These are phyloP conservation scores for Rhytidhysteron rufulum DNA, from an alignment of 2,329 filamentous ascomycete genomes.

Conservation along the genomic window DNA sequence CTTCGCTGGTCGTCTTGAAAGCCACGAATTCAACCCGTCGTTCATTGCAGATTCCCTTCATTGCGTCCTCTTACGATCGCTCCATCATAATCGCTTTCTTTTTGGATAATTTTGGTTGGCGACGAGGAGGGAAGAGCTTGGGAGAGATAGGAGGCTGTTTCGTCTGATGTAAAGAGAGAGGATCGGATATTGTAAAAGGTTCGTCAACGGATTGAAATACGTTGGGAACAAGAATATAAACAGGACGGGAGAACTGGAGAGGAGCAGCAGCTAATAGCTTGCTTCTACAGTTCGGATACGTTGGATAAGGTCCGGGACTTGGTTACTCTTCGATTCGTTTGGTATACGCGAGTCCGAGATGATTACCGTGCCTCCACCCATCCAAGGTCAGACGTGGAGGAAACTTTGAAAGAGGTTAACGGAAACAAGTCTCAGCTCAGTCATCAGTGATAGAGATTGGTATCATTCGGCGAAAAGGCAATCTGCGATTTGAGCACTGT, in stretches of 20 bases:
- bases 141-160: neutral
- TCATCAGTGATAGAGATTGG: neutral
- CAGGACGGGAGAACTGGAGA: neutral
- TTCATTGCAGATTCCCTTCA: neutral
- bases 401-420: neutral
- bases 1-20: neutral
- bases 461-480: neutral
- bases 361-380: neutral
- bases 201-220: neutral
- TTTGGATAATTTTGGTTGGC: neutral
- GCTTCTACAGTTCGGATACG: neutral
- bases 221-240: neutral
- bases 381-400: neutral
- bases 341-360: neutral
- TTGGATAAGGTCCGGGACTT: too few relatives aligned
- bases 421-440: neutral
- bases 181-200: neutral
- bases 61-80: neutral
- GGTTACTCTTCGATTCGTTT: neutral
- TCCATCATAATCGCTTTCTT: neutral
- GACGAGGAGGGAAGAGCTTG: neutral
- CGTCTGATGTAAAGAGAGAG: neutral
- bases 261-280: neutral
- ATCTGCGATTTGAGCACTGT: neutral
- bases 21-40: neutral